phyloP scores from a whole-genome alignment of 208 protist genomes.

The Tetramitus jugosus region DNA sequence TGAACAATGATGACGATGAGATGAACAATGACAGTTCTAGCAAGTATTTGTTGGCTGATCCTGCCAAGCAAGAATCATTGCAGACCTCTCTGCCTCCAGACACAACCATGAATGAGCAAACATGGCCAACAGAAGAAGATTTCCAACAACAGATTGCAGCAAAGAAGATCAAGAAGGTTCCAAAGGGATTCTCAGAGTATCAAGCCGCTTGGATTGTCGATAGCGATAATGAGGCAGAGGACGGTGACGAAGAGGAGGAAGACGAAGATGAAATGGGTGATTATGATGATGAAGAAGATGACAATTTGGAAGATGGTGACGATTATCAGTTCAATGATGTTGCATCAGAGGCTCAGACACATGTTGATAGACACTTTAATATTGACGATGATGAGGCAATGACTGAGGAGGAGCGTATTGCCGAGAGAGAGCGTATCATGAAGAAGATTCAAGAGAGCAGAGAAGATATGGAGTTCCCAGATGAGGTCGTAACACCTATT shows the following conservation, averaged over 20 bases:
- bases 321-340: conserved; percentile 17
- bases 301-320: not conserved
- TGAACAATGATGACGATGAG: not conserved
- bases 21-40: too few relatives aligned
- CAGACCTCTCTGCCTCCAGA: conserved; percentile 35
- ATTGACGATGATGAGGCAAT: conserved; percentile 27
- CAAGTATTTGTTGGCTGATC: conserved; percentile 12
- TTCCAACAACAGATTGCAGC: conserved; percentile 27
- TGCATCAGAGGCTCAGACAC: conserved; percentile 21
- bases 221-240: conserved; percentile 25
- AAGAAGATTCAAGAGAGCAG: not conserved
- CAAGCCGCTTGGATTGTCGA: conserved; percentile 54
- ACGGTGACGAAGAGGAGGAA: conserved; percentile 34
- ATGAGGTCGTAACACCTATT: conserved; percentile 61
- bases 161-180: conserved; percentile 31
- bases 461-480: conserved; percentile 61
- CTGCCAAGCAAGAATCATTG: conserved; percentile 38
- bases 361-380: conserved; percentile 32
- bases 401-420: conserved; percentile 26
- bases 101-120: conserved; percentile 46
- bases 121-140: conserved; percentile 50
- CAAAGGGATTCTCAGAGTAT: conserved; percentile 46
- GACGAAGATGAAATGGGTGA: conserved; percentile 31
- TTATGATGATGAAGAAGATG: conserved; percentile 28
- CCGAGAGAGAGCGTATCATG: not conserved